A percentile compares a stretch with the other conserved stretches of the same genome.
Conservation (phyloP, 495 filamentous ascomycete genomes). For the Penicillium waksmanii region DNA sequence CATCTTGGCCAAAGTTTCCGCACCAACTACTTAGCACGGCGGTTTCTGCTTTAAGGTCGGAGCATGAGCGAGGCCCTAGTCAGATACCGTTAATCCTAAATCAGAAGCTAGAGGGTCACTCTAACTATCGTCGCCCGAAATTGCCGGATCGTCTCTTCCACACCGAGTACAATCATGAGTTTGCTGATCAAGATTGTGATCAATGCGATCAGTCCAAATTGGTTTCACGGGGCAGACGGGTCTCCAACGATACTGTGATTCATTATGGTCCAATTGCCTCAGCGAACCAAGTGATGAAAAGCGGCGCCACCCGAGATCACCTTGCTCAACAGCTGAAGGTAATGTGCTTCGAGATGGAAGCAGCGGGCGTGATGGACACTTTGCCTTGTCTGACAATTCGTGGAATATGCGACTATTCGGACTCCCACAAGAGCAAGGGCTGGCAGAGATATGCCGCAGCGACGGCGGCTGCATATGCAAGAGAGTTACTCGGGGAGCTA, state of each 20-base stretch:
- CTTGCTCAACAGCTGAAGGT: not conserved
- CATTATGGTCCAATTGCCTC: slow-evolving; percentile 11
- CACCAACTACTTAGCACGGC: slow-evolving; percentile 16
- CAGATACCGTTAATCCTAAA: not conserved
- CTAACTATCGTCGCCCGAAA: not conserved
- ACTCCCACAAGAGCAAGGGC: slow-evolving; percentile 31
- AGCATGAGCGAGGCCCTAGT: not conserved
- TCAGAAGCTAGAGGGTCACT: not conserved
- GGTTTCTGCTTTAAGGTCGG: slow-evolving; percentile 10
- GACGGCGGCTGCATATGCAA: slow-evolving; percentile 22
- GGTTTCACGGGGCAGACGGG: not conserved
- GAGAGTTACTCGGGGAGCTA: not conserved
- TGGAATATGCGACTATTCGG: slow-evolving; percentile 33
- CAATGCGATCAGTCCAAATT: not conserved
- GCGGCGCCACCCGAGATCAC: not conserved
- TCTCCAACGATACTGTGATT: not conserved
- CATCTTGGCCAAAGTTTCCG: slow-evolving; percentile 15
- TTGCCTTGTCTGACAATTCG: slow-evolving; percentile 19
- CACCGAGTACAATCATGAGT: not conserved
- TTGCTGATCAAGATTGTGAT: not conserved
- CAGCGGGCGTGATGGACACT: slow-evolving; percentile 8
- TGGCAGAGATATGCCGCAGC: slow-evolving; percentile 35
- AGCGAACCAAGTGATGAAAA: slow-evolving; percentile 5
- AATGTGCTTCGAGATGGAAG: slow-evolving; percentile 11
- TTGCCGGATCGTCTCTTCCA: not conserved